Base-by-base conservation (phyloP, 1,284 basidiomycete genomes). In the Fistulina hepatica region DNA sequence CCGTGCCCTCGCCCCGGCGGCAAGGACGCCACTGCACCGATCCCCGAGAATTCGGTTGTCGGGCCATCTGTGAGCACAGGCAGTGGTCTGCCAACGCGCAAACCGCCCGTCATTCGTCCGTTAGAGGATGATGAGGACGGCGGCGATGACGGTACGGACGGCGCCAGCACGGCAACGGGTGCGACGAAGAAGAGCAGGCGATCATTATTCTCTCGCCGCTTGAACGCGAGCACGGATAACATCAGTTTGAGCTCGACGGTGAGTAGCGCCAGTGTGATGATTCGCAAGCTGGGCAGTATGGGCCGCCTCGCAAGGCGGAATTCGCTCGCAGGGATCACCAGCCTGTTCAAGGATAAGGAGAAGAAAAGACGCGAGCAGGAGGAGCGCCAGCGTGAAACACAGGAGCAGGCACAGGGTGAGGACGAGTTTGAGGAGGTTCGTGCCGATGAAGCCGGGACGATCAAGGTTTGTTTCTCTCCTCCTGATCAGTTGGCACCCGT, bases 231-330 rank as follows among this genome's bases (percentile, higher is more conserved):
- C 40, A 95, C 92, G 31, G 93, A 98, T 59, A 98, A 98, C 59
- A 94, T 98, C 46, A 95, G 91, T 22, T 76, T 98, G 36, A 88
- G 84, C 21, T 94, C 89, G n/a, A 97, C 94, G 30, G 93, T 97
- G 49, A 90, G 84, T 44, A 91, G 86, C 39, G 94, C 93, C 6
- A 91, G 85, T 41, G 85, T 97, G 57, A 95, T 98, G 79, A 94
- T 98, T 52, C 79, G 94, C 50, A 97, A 95, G 64, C 79, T 98
- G 36, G 93, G 94, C 21, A 82, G 81, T 38, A 81, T 97, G 58
- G 90, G 91, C 33, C 90, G 86, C 60, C 69, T 95, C n/a, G 89
- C 90, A 5, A 67, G 90, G 39, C 72, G 90, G 30, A 93, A 93
- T 57, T 89, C 85, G 36, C 65, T 95, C 36, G 86, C 86, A 42